Base-by-base conservation (phyloP, 495 filamentous ascomycete genomes). In the Aspergillus affinis region DNA sequence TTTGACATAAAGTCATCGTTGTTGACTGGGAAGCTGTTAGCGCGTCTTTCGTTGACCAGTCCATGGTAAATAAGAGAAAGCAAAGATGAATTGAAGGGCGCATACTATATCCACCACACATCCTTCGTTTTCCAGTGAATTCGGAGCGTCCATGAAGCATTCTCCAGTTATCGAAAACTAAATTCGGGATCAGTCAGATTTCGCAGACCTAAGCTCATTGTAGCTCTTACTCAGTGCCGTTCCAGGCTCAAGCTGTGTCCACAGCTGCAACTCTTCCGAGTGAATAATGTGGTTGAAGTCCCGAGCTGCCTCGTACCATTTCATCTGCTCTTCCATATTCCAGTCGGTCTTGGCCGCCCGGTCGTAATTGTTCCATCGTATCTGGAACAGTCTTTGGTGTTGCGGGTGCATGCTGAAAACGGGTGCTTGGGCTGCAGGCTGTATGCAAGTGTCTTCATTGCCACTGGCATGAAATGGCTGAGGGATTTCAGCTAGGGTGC, bases 141-240 rank as follows among this genome's bases (percentile, higher is more conserved):
- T 84, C 81, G 20, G 84, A 82, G 61, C 93, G 79, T 4, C 92
- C 93, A 72, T 98, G 93, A 50, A 98, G 72, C 57, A 96, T 90
- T 59, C 93, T 82, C 92, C 92, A 97, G 68, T 98, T 97, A 71
- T 98, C 91, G 69, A 98, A 96, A 19, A 96, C 88, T 91, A 30
- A 15, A 30, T 26, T 49, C 10, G 57, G 47, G 18, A 48, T 47
- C 51, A 54, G 57, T 66, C 57, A 64, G 60, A 44, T 17, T 8
- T 27, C 13, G 23, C 23, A 26, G 23, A 26, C 23, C 3, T 30
- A 23, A 19, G 15, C 10, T 52, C 21, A 45, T 21, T 45, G 20
- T n/a, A 3, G 6, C 13, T 75, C 85, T 69, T 75, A 92, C 90
- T 86, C 36, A 97, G 58, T n/a, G 87, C 81, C 51, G 73, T 86